Base-by-base conservation (phyloP, 352 stramenopile species). In the Phytophthora fragariaefolia region DNA sequence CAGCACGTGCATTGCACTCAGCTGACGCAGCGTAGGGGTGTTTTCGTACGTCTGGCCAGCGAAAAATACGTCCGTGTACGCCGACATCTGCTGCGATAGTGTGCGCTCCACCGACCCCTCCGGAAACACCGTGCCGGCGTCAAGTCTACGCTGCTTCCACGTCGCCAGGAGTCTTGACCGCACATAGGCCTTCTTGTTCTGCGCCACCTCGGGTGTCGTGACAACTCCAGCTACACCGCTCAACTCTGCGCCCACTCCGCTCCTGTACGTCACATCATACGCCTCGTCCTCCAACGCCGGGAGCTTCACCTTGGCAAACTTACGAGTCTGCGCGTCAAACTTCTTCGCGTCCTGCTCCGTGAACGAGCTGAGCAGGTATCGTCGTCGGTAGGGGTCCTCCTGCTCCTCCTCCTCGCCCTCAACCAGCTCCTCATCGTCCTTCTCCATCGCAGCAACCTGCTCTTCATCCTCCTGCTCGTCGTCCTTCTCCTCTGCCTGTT, bases 1-100 rank as follows among this genome's bases (percentile, higher is more conserved):
- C 24, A 92, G 57, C 46, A 89, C 76, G 61, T 94, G 86, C 86
- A 94, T 92, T 0, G 82, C 83, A 18, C 73, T 82, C 55, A 92
- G 27, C 12, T 75, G 79, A 7, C 86, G 86, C 54, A 94, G 58
- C 18, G 58, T 74, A 20, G 61, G 46, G 8, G 80, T 91, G 56
- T 83, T 85, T 15, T 79, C 77, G 24, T 82, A 71, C 34, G 84
- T 91, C 54, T 94, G 86, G 15, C 79, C 82, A 26, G 84, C 85
- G 36, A 84, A 94, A 42, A 91, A 77, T 27, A 94, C 76, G 56
- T 94, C 86, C 13, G 69, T 71, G 62, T 94, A 94, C 10, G 69
- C 61, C 7, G 57, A 69, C 10, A 92, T 63, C 43, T 90, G 76
- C 45, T 74, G 70, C 17, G 82, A 82, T 4, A 94, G 73, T 49